Evolutionary conservation across 2,329 filamentous ascomycete genomes (phyloP).

Genomic region (Penicillium digitatum): DNA sequence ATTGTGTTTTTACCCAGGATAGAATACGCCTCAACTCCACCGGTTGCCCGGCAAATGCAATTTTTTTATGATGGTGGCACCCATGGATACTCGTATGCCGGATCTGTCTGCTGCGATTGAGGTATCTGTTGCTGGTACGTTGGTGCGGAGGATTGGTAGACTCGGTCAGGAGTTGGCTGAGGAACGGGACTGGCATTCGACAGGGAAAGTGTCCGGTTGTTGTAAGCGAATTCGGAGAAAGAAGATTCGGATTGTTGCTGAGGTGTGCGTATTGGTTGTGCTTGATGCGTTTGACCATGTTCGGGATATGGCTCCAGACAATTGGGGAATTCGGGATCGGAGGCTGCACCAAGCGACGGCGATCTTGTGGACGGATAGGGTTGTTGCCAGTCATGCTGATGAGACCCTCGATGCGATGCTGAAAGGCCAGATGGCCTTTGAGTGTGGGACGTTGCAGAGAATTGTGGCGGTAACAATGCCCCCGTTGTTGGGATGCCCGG

Average conservation of each 20-base stretch:
- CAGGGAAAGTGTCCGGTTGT: constrained; percentile 19
- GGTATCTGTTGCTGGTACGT: constrained; percentile 3
- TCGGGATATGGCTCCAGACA: constrained; percentile 25
- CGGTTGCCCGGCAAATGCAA: neutral
- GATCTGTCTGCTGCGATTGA: constrained; percentile 11
- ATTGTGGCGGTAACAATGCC: constrained; percentile 25
- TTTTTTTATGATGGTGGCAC: constrained; percentile 9
- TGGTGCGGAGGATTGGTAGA: constrained; percentile 11
- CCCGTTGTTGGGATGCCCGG: constrained; percentile 13
- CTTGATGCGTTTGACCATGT: constrained; percentile 14
- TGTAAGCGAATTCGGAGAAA: constrained; percentile 20
- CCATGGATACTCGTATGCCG: constrained; percentile 16
- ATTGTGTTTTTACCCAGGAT: neutral
- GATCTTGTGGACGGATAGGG: constrained; percentile 26
- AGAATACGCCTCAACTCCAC: neutral
- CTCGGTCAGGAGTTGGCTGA: constrained; percentile 1
- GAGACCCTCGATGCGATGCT: constrained; percentile 26
- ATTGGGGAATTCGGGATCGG: constrained; percentile 27
- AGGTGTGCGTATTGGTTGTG: constrained; percentile 9
- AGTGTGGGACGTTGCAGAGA: constrained; percentile 18
- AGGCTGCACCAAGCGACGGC: constrained; percentile 26
- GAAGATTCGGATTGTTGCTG: constrained; percentile 18
- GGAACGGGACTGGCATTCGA: constrained; percentile 2
- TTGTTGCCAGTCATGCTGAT: constrained; percentile 28
- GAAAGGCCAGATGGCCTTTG: constrained; percentile 25